phyloP scores from a whole-genome alignment of 768 basidiomycete species.

The Collybiopsis luxurians region DNA sequence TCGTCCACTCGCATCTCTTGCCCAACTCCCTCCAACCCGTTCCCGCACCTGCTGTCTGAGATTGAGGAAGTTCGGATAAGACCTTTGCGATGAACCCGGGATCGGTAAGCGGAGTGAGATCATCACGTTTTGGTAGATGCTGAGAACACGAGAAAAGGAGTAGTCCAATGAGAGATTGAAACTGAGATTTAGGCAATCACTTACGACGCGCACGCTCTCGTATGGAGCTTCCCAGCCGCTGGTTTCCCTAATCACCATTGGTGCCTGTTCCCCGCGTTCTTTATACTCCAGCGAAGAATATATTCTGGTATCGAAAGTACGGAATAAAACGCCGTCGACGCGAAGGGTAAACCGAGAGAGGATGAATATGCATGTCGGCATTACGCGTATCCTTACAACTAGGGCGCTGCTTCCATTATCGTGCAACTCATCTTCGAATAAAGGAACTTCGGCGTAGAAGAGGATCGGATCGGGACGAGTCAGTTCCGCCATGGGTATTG shows the following conservation, averaged over 20 bases:
- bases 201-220: conserved; percentile 71
- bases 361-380: conserved; percentile 93
- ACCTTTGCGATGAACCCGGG: conserved; percentile 76
- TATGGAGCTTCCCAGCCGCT: conserved; percentile 93
- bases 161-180: conserved; percentile 7
- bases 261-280: conserved; percentile 33
- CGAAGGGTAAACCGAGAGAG: conserved; percentile 89
- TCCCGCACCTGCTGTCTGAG: conserved; percentile 64
- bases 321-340: conserved; percentile 93
- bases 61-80: conserved; percentile 59
- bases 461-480: conserved; percentile 91
- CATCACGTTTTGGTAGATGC: conserved; percentile 71
- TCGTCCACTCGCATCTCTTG: conserved; percentile 29
- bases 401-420: conserved; percentile 91
- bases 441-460: conserved; percentile 94
- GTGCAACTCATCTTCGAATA: conserved; percentile 96
- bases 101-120: conserved; percentile 87
- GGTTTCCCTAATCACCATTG: conserved; percentile 68
- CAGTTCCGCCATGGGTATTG: conserved; percentile 82
- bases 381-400: conserved; percentile 92
- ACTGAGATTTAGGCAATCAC: conserved; percentile 18
- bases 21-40: conserved; percentile 88
- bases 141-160: conserved; percentile 21
- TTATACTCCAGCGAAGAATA: conserved; percentile 77
- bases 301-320: conserved; percentile 83